phyloP scores from a whole-genome alignment of 345 rosid species.

The Camelina sativa region DNA sequence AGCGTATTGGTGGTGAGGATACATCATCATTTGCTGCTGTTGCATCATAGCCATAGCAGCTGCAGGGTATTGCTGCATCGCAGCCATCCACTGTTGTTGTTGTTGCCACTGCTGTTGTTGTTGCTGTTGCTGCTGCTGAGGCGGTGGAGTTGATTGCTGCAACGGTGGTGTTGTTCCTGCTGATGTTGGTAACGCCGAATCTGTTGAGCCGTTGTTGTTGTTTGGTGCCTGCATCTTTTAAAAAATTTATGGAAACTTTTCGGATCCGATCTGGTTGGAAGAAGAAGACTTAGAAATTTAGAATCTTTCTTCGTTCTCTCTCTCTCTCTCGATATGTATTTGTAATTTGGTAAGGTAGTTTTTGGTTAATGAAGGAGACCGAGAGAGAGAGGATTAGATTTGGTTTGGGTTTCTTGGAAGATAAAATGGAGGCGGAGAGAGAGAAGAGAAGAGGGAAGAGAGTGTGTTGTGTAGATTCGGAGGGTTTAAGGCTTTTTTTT shows the following conservation, averaged over 20 bases:
- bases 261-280: slow-evolving; percentile 38
- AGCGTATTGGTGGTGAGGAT: slow-evolving; percentile 75
- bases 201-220: slow-evolving; percentile 53
- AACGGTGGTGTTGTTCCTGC: slow-evolving; percentile 44
- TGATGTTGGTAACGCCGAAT: slow-evolving; percentile 43
- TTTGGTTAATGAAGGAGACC: slow-evolving; percentile 21
- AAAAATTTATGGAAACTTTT: not conserved
- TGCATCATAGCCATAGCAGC: slow-evolving; percentile 94
- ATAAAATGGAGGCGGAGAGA: slow-evolving; percentile 44
- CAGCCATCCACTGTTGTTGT: slow-evolving; percentile 63
- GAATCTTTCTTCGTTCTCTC: not conserved
- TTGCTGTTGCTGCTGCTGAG: slow-evolving; percentile 40
- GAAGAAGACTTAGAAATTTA: not conserved
- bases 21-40: slow-evolving; percentile 88
- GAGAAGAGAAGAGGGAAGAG: slow-evolving; percentile 39
- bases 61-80: slow-evolving; percentile 89
- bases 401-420: slow-evolving; percentile 1
- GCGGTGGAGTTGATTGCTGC: slow-evolving; percentile 51
- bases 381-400: slow-evolving; percentile 44
- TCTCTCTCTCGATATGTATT: slow-evolving; percentile 16
- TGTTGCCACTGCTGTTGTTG: slow-evolving; percentile 43
- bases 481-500: slow-evolving; percentile 40
- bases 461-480: slow-evolving; percentile 27
- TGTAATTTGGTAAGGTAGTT: not conserved
- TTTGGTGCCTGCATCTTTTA: slow-evolving; percentile 44